These are phyloP conservation scores for Salix arbutifolia DNA, from an alignment of 345 rosid species.

Conservation along the genomic window DNA sequence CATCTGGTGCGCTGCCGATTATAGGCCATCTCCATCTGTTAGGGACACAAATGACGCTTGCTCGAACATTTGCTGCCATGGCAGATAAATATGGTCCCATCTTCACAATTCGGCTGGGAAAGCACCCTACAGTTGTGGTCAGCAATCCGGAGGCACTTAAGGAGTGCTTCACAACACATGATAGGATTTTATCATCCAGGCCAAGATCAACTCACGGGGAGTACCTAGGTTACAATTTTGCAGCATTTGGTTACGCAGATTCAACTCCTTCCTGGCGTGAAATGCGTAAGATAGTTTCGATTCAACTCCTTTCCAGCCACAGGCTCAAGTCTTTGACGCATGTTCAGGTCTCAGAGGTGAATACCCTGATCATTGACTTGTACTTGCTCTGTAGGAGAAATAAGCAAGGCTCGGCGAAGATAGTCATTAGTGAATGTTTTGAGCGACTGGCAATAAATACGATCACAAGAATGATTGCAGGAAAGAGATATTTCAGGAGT, in stretches of 20 bases:
- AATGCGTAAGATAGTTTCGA: slow-evolving; percentile 5
- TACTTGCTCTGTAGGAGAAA: background rate
- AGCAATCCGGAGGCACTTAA: slow-evolving; percentile 5
- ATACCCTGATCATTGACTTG: slow-evolving; percentile 9
- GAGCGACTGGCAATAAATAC: slow-evolving; percentile 14
- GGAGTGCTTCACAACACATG: slow-evolving; percentile 24
- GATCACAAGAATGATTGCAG: slow-evolving; percentile 25
- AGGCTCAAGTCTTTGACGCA: slow-evolving; percentile 20
- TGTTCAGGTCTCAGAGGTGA: slow-evolving; percentile 18
- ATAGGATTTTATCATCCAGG: slow-evolving; percentile 12
- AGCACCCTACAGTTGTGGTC: slow-evolving; percentile 14
- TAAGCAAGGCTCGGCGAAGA: background rate
- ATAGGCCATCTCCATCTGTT: slow-evolving; percentile 24
- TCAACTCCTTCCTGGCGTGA: slow-evolving; percentile 16
- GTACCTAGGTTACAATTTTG: slow-evolving; percentile 20
- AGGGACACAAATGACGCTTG: slow-evolving; percentile 18
- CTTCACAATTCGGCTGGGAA: slow-evolving; percentile 24
- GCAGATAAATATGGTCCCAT: slow-evolving; percentile 24
- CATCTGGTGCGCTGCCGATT: slow-evolving; percentile 15
- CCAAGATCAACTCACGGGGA: slow-evolving; percentile 22
- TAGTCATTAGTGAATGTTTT: slow-evolving; percentile 14
- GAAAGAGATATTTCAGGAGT: slow-evolving; percentile 20
- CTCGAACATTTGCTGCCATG: slow-evolving; percentile 20
- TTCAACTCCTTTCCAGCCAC: slow-evolving; percentile 19
- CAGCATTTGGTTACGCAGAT: slow-evolving; percentile 17